Conservation (phyloP, 163 green algal species). For the Trebouxiophyceae sp. region DNA sequence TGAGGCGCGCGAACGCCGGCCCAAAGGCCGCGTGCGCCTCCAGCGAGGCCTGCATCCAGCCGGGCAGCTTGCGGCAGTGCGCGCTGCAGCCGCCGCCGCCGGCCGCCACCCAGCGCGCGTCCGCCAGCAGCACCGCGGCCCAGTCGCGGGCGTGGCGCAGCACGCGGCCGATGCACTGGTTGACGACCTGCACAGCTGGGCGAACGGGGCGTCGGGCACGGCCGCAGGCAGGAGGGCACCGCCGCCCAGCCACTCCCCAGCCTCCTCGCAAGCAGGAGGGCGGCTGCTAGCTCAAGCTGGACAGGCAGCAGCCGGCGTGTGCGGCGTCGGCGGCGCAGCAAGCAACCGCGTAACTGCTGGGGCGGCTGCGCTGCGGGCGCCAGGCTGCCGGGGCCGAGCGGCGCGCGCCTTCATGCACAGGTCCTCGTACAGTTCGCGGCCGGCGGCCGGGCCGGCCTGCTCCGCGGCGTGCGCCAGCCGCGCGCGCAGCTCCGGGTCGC, state of each 20-base stretch:
- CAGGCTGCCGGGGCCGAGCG: too few relatives aligned
- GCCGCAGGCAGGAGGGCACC: background rate
- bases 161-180: constrained; percentile 90
- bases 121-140: constrained; percentile 19
- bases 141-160: constrained; percentile 67
- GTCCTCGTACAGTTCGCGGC: constrained; percentile 78
- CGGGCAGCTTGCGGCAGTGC: constrained; percentile 49
- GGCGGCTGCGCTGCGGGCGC: too few relatives aligned
- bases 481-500: constrained; percentile 84
- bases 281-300: too few relatives aligned
- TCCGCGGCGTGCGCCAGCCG: constrained; percentile 42
- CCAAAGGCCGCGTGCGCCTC: constrained; percentile 38
- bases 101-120: constrained; percentile 4
- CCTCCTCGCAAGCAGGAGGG: background rate
- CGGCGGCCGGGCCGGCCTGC: constrained; percentile 1
- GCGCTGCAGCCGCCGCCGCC: background rate
- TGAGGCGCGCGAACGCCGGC: constrained; percentile 34
- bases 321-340: too few relatives aligned
- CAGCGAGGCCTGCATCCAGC: constrained; percentile 63
- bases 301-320: too few relatives aligned
- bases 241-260: background rate
- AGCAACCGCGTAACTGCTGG: too few relatives aligned
- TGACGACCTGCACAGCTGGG: constrained; percentile 66
- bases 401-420: constrained; percentile 81
- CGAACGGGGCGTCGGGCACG: background rate